A percentile compares a stretch with the other conserved stretches of the same genome.
Evolutionary conservation across 805 yeast species (phyloP).

Genomic region (Yamadazyma paraphyllophila): DNA sequence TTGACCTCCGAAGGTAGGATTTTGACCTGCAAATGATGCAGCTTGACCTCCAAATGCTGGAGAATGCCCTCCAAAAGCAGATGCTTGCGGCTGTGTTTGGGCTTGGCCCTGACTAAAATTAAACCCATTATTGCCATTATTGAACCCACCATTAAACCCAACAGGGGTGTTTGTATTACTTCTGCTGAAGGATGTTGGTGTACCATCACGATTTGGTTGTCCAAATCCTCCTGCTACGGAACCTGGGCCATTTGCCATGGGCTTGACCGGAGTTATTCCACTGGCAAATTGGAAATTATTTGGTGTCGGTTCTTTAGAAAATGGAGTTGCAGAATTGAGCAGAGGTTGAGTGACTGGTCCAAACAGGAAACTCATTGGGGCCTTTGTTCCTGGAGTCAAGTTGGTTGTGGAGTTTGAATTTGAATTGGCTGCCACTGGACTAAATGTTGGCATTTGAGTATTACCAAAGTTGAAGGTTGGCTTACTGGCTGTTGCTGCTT

Average conservation of each 20-base stretch:
- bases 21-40: not conserved
- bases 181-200: slow-evolving; percentile 5
- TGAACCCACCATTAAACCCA: not conserved
- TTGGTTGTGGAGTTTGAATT: not conserved
- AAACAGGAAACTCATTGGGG: slow-evolving; percentile 19
- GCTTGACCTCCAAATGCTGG: not conserved
- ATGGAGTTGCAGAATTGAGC: slow-evolving; percentile 23
- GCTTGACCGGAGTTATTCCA: slow-evolving; percentile 15
- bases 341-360: slow-evolving; percentile 24
- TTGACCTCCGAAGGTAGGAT: not conserved
- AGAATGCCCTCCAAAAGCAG: not conserved
- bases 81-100: not conserved
- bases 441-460: slow-evolving; percentile 13
- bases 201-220: slow-evolving; percentile 7
- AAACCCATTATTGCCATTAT: not conserved
- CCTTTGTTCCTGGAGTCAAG: not conserved
- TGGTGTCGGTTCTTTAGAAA: slow-evolving; percentile 6
- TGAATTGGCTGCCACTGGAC: slow-evolving; percentile 9
- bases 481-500: slow-evolving; percentile 2
- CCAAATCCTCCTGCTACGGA: slow-evolving; percentile 4
- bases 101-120: not conserved
- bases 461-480: slow-evolving; percentile 14
- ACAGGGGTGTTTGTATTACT: slow-evolving; percentile 9
- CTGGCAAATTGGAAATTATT: slow-evolving; percentile 9
- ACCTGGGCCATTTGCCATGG: not conserved